A percentile compares a stretch with the other conserved stretches of the same genome.
These are phyloP conservation scores for Metschnikowia similis DNA, from an alignment of 805 yeast species.

Conservation along the genomic window DNA sequence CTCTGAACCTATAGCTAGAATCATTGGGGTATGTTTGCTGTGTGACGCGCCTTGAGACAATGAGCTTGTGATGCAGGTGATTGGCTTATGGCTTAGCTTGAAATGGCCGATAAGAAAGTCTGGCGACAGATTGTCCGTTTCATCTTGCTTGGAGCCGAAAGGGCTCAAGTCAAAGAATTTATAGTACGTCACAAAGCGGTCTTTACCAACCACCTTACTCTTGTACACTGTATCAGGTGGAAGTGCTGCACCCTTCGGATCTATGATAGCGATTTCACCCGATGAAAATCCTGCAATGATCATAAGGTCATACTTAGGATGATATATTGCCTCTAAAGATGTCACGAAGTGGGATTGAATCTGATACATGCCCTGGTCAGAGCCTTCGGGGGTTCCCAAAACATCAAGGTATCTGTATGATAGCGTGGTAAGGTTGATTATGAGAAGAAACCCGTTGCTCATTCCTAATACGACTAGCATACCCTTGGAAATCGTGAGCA, in stretches of 20 bases:
- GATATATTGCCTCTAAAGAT: constrained; percentile 20
- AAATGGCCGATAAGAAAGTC: constrained; percentile 47
- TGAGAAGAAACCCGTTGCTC: constrained; percentile 61
- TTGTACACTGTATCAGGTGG: constrained; percentile 7
- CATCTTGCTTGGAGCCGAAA: constrained; percentile 11
- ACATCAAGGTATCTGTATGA: constrained; percentile 41
- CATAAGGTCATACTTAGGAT: constrained; percentile 38
- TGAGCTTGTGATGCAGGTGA: constrained; percentile 44
- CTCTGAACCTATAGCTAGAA: constrained; percentile 53
- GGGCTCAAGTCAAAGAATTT: constrained; percentile 35
- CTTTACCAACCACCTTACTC: constrained; percentile 21
- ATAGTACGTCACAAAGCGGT: constrained; percentile 33
- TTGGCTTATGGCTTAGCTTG: constrained; percentile 55
- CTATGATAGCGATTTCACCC: constrained; percentile 16
- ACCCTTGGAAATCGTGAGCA: constrained; percentile 29
- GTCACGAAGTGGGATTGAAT: constrained; percentile 25
- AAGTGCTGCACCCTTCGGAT: constrained; percentile 11
- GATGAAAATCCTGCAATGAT: constrained; percentile 37
- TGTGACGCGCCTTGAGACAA: constrained; percentile 15
- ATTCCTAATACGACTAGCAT: constrained; percentile 59
- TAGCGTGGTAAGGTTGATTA: constrained; percentile 51
- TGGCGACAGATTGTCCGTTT: constrained; percentile 4
- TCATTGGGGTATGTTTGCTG: constrained; percentile 34
- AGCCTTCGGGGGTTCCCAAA: constrained; percentile 33
- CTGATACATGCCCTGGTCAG: constrained; percentile 10